Evolutionary conservation across 345 rosid genomes (phyloP).

Genomic region (Camelina sativa): DNA sequence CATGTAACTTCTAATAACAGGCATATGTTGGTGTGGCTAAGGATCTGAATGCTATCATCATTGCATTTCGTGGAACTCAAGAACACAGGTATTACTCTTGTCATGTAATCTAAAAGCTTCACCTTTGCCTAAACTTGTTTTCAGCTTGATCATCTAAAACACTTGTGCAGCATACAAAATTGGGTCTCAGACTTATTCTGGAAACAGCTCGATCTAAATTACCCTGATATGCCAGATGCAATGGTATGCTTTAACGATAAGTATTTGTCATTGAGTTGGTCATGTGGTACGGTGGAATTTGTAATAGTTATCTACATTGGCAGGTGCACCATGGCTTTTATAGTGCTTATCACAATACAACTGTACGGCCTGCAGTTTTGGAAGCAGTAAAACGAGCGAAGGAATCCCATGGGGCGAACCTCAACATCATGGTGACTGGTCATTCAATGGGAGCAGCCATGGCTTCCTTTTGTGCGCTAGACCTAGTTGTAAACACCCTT

Average conservation of each 20-base stretch:
- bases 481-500: constrained; percentile 61
- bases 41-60: constrained; percentile 42
- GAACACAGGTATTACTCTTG: constrained; percentile 39
- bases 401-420: constrained; percentile 61
- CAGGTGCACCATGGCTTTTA: constrained; percentile 97
- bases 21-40: constrained; percentile 52
- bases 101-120: constrained; percentile 12
- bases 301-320: constrained; percentile 11
- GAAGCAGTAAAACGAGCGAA: constrained; percentile 64
- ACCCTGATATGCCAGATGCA: constrained; percentile 95
- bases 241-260: constrained; percentile 58
- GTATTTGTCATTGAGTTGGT: not conserved
- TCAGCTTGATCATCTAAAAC: constrained; percentile 14
- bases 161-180: constrained; percentile 76
- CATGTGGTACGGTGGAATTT: not conserved
- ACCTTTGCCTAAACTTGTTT: constrained; percentile 4
- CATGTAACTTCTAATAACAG: constrained; percentile 44
- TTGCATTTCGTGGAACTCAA: constrained; percentile 47
- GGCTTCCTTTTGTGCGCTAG: constrained; percentile 91
- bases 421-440: constrained; percentile 78
- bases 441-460: constrained; percentile 99
- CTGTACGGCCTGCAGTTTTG: constrained; percentile 78
- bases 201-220: constrained; percentile 92
- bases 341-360: constrained; percentile 89
- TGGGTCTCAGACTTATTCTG: constrained; percentile 91